Evolutionary conservation across 805 yeast species (phyloP).

Genomic region (Monosporozyma servazzii): DNA sequence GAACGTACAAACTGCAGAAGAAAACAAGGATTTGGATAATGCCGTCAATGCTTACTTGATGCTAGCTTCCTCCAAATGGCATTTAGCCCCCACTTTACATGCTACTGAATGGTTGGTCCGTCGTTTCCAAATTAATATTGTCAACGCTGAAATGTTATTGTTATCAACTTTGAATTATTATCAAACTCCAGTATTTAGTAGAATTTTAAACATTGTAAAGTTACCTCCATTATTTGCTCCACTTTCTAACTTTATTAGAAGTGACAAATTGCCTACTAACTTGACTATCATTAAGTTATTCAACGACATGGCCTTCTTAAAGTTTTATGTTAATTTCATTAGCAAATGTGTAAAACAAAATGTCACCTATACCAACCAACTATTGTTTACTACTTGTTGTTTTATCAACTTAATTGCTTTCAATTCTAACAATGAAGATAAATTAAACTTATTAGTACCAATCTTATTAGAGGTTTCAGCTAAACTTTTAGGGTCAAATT

Average conservation of each 20-base stretch:
- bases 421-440: constrained; percentile 34
- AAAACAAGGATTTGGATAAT: constrained; percentile 59
- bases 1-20: constrained; percentile 71
- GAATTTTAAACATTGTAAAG: constrained; percentile 62
- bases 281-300: constrained; percentile 63
- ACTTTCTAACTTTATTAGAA: constrained; percentile 56
- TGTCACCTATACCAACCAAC: constrained; percentile 55
- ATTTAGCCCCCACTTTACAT: constrained; percentile 62
- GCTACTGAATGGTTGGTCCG: constrained; percentile 94
- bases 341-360: constrained; percentile 38
- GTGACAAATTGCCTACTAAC: constrained; percentile 55
- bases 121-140: constrained; percentile 75
- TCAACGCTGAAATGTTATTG: constrained; percentile 64
- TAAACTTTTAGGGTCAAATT: constrained; percentile 38
- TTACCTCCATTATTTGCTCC: constrained; percentile 78
- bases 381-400: constrained; percentile 71
- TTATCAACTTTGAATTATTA: constrained; percentile 76
- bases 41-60: constrained; percentile 69
- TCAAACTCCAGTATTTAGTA: constrained; percentile 60
- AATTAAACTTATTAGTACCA: constrained; percentile 45
- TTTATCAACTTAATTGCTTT: constrained; percentile 57
- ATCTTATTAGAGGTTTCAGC: constrained; percentile 50
- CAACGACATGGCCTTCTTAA: constrained; percentile 58
- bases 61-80: constrained; percentile 67
- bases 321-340: constrained; percentile 51